Evolutionary conservation across 73 alveolate genomes (phyloP).

Genomic region (Paraurostyla sp.): DNA sequence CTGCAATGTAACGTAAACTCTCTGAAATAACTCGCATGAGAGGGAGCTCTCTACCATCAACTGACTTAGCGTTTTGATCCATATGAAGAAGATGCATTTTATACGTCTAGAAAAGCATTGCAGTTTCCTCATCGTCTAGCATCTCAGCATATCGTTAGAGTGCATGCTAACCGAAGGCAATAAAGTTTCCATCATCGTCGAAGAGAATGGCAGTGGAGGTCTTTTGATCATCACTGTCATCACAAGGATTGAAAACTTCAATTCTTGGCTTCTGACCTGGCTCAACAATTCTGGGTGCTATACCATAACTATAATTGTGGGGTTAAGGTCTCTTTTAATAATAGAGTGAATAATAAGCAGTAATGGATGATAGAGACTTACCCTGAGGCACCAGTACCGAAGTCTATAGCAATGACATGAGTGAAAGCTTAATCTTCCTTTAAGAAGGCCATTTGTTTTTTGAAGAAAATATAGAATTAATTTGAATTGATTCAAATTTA

Average conservation of each 20-base stretch:
- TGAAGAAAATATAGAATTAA: conserved; percentile 19
- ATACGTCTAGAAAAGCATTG: conserved; percentile 94
- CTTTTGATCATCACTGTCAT: conserved; percentile 97
- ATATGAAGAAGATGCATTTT: conserved; percentile 97
- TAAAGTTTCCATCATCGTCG: conserved; percentile 93
- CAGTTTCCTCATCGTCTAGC: conserved; percentile 98
- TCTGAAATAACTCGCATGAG: conserved; percentile 95
- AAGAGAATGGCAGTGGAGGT: conserved; percentile 97
- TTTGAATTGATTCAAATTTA: not conserved
- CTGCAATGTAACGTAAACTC: conserved; percentile 92
- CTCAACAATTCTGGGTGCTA: conserved; percentile 95
- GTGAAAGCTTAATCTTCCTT: conserved; percentile 97
- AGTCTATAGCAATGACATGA: conserved; percentile 98
- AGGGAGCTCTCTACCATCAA: conserved; percentile 97
- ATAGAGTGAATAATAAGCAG: not conserved
- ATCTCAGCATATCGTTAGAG: conserved; percentile 96
- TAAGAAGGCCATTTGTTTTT: conserved; percentile 90
- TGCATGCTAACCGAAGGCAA: conserved; percentile 97
- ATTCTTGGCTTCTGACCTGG: conserved; percentile 95
- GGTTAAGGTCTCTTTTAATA: no score
- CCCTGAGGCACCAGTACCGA: conserved; percentile 99
- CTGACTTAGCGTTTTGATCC: conserved; percentile 89
- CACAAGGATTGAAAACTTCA: conserved; percentile 99
- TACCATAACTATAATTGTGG: conserved; percentile 81
- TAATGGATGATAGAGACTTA: conserved; percentile 77